Evolutionary conservation across 2,329 filamentous ascomycete genomes (phyloP).

Genomic region (Claviceps sp.): DNA sequence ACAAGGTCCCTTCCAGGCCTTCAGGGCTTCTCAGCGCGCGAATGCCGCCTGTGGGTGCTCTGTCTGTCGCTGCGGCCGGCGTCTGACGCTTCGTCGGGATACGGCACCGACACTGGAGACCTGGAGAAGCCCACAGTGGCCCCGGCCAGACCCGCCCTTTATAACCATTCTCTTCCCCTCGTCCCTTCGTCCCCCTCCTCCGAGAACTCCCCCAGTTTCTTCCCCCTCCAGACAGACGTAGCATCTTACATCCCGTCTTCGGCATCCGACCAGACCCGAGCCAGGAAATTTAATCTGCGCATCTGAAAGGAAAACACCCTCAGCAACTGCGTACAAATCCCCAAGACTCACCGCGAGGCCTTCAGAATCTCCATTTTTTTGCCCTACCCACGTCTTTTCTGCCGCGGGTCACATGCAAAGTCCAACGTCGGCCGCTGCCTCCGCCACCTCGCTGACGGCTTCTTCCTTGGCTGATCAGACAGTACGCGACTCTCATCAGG

Average conservation of each 20-base stretch:
- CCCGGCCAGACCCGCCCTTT: constrained; percentile 22
- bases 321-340: not conserved
- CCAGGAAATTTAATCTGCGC: not conserved
- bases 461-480: constrained; percentile 14
- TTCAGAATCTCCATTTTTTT: not conserved
- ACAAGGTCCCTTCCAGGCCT: no score
- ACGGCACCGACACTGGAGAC: no score
- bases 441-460: constrained; percentile 62
- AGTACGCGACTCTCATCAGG: constrained; percentile 16
- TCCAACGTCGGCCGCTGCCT: constrained; percentile 59
- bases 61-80: no score
- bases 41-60: no score
- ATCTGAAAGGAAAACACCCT: not conserved
- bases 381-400: not conserved
- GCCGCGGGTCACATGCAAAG: constrained; percentile 55
- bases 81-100: no score
- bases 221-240: constrained; percentile 7
- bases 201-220: constrained; percentile 10
- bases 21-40: no score
- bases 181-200: constrained; percentile 7
- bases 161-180: constrained; percentile 15
- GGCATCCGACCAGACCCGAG: not conserved
- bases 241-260: not conserved
- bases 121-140: constrained; percentile 9
- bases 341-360: not conserved